Conservation (phyloP, 2,329 filamentous ascomycete genomes). For the Thielaviopsis musarum region DNA sequence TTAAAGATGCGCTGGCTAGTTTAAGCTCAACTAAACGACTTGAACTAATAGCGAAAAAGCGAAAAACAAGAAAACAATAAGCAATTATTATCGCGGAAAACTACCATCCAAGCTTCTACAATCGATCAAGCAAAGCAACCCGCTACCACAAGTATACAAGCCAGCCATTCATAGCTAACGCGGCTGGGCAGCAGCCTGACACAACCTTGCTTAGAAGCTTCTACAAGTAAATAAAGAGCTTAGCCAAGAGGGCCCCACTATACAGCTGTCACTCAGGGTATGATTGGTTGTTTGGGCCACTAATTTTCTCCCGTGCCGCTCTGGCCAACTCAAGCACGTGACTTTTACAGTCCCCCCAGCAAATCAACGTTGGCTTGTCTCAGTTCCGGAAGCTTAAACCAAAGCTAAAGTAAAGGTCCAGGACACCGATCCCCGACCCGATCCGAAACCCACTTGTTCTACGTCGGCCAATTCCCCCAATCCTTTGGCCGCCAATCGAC, state of each 20-base stretch:
- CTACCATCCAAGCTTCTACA: neutral
- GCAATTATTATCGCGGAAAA: neutral
- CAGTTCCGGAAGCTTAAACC: neutral
- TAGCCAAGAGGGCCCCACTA: neutral
- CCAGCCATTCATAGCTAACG: conserved; percentile 15
- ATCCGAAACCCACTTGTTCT: neutral
- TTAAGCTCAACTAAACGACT: neutral
- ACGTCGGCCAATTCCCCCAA: neutral
- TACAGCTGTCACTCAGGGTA: neutral
- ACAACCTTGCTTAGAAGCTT: conserved; percentile 8
- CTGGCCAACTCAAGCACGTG: conserved; percentile 8
- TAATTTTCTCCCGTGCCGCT: neutral
- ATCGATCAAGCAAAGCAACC: neutral
- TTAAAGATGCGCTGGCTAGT: neutral
- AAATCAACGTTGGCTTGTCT: neutral
- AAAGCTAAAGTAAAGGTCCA: neutral
- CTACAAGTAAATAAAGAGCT: neutral
- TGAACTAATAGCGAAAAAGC: neutral
- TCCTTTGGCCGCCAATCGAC: neutral
- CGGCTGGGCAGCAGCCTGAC: conserved; percentile 26
- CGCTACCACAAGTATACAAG: neutral
- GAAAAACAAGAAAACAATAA: neutral
- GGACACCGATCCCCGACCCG: neutral
- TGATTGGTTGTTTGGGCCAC: neutral
- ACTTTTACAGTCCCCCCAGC: neutral